Conservation (phyloP, 768 basidiomycete genomes). For the Calvatia gigantea region DNA sequence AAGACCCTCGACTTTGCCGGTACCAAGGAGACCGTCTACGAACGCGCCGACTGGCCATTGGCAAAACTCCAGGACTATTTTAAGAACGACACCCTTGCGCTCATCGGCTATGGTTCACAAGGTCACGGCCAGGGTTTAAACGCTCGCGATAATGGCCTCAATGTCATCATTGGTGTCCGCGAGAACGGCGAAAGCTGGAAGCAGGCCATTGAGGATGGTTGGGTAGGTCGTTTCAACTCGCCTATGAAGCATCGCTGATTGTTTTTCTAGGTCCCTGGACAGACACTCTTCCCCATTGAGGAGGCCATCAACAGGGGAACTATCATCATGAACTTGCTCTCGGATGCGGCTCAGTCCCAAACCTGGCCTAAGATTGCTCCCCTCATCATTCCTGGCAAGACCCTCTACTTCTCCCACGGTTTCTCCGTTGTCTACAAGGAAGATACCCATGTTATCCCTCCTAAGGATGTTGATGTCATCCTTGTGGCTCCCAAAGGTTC, state of each 20-base stretch:
- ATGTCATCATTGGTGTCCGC: conserved; percentile 98
- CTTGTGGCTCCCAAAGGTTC: conserved; percentile 99
- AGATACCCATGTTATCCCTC: conserved; percentile 91
- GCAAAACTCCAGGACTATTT: conserved; percentile 99
- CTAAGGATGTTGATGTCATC: conserved; percentile 94
- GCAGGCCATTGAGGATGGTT: conserved; percentile 93
- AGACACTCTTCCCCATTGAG: conserved; percentile 97
- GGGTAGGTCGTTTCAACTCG: conserved; percentile 49
- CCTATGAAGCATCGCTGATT: conserved; percentile 4
- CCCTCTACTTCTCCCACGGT: conserved; percentile 99
- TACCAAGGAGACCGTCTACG: conserved; percentile 89
- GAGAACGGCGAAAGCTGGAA: conserved; percentile 96
- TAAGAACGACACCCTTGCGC: conserved; percentile 98
- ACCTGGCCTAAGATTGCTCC: conserved; percentile 90
- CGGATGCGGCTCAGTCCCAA: conserved; percentile 97
- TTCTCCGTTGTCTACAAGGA: conserved; percentile 99
- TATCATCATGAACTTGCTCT: conserved; percentile 99
- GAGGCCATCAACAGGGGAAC: conserved; percentile 95
- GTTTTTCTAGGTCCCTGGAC: conserved; percentile 73
- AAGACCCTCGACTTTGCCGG: conserved; percentile 98
- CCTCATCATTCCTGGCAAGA: conserved; percentile 99
- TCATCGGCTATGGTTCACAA: conserved; percentile 99
- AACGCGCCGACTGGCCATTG: conserved; percentile 96
- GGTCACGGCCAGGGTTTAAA: conserved; percentile 99
- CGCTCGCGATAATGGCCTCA: conserved; percentile 97